phyloP scores from a whole-genome alignment of 2,329 filamentous ascomycete genomes.

The Aspergillus vadensis region DNA sequence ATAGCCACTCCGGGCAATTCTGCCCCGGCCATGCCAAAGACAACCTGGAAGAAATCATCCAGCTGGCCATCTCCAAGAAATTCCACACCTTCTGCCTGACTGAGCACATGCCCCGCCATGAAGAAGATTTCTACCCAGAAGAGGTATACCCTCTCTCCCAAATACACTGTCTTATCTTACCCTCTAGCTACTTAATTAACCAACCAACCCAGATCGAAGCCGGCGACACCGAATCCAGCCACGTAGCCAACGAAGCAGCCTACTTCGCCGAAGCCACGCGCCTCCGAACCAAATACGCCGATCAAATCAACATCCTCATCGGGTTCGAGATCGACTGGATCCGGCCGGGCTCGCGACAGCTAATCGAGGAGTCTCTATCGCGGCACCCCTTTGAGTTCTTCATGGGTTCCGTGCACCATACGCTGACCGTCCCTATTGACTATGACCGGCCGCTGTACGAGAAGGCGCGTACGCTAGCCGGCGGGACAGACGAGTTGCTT shows the following conservation, averaged over 20 bases:
- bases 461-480: constrained; percentile 59
- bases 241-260: constrained; percentile 55
- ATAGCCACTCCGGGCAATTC: constrained; percentile 97
- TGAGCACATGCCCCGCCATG: constrained; percentile 88
- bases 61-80: constrained; percentile 72
- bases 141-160: constrained; percentile 57
- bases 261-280: constrained; percentile 76
- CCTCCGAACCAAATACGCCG: constrained; percentile 69
- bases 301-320: constrained; percentile 75
- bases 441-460: constrained; percentile 71
- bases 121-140: constrained; percentile 85
- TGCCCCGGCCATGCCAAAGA: constrained; percentile 87
- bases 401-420: constrained; percentile 90
- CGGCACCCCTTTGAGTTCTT: constrained; percentile 79
- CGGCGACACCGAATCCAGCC: constrained; percentile 33
- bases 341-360: constrained; percentile 63
- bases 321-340: constrained; percentile 96
- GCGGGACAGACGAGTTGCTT: constrained; percentile 69
- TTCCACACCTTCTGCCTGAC: constrained; percentile 86
- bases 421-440: constrained; percentile 84
- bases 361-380: constrained; percentile 61
- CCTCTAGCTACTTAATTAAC: not conserved
- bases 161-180: no score
- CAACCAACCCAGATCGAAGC: constrained; percentile 31
- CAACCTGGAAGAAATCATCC: constrained; percentile 78